Conservation (phyloP, 2,329 filamentous ascomycete genomes). For the Didymella pomorum region DNA sequence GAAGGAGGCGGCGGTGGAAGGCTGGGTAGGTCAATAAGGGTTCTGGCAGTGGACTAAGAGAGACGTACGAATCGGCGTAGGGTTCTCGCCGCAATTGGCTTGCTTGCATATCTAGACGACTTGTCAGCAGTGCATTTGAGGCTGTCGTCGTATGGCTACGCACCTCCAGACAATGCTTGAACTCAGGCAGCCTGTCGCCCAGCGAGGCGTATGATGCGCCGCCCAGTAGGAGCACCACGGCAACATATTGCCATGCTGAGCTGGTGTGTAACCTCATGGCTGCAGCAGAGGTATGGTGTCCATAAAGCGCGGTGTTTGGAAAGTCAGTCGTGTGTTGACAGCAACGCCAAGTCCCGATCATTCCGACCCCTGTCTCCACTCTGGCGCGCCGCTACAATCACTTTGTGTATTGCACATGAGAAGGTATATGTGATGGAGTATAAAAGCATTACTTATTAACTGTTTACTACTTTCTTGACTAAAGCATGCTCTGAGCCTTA, state of each 20-base stretch:
- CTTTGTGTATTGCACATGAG: neutral
- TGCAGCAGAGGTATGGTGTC: conserved; percentile 15
- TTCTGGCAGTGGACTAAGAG: neutral
- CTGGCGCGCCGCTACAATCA: neutral
- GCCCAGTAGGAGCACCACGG: conserved; percentile 38
- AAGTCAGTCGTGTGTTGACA: conserved; percentile 24
- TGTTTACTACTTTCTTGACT: neutral
- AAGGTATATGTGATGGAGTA: neutral
- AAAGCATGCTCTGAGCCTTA: neutral
- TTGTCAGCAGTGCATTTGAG: neutral
- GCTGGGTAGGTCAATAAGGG: conserved; percentile 60
- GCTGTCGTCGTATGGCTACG: conserved; percentile 24
- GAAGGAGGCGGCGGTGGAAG: conserved; percentile 80
- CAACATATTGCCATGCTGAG: conserved; percentile 36
- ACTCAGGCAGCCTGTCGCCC: conserved; percentile 87
- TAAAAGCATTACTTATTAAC: neutral
- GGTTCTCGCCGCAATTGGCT: conserved; percentile 78
- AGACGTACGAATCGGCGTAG: conserved; percentile 72
- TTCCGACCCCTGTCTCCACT: conserved; percentile 20
- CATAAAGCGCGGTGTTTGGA: conserved; percentile 25
- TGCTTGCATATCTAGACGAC: conserved; percentile 74
- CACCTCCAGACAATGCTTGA: conserved; percentile 86
- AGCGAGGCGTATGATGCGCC: conserved; percentile 69
- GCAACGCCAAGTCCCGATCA: conserved; percentile 14
- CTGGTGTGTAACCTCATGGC: conserved; percentile 40